Conservation (phyloP, 257 asterid species). For the Eucommia ulmoides region DNA sequence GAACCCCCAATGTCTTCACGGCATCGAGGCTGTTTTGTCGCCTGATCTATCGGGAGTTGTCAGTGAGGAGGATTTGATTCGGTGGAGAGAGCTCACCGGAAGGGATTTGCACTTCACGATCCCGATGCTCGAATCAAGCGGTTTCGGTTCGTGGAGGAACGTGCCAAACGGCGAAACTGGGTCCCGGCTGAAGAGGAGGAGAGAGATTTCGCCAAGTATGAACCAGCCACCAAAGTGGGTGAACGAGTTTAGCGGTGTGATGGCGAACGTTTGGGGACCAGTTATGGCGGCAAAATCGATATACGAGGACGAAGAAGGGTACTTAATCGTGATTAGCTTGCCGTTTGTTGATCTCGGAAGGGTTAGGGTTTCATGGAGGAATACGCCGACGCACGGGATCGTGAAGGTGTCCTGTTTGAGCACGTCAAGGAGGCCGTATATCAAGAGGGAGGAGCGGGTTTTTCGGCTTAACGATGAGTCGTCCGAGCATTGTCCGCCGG, state of each 20-base stretch:
- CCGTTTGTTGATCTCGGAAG: slow-evolving; percentile 57
- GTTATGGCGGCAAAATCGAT: slow-evolving; percentile 61
- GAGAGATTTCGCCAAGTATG: slow-evolving; percentile 10
- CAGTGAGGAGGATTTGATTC: slow-evolving; percentile 64
- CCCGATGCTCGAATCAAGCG: slow-evolving; percentile 60
- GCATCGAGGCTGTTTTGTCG: slow-evolving; percentile 63
- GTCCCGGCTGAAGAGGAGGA: too few relatives aligned
- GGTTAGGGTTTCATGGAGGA: slow-evolving; percentile 69
- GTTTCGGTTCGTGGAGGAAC: too few relatives aligned
- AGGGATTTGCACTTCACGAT: slow-evolving; percentile 54
- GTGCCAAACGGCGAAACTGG: neutral
- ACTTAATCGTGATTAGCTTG: slow-evolving; percentile 47
- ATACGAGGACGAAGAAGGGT: slow-evolving; percentile 63
- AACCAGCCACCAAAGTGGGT: slow-evolving; percentile 50
- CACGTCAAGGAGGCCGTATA: slow-evolving; percentile 22
- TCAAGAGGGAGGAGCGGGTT: slow-evolving; percentile 33
- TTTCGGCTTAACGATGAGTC: slow-evolving; percentile 29
- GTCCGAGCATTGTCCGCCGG: slow-evolving; percentile 42
- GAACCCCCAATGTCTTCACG: slow-evolving; percentile 91
- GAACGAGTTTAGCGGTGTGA: slow-evolving; percentile 43
- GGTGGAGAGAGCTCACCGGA: slow-evolving; percentile 85
- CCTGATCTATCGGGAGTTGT: slow-evolving; percentile 50
- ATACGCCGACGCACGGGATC: slow-evolving; percentile 32
- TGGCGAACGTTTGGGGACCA: slow-evolving; percentile 48
- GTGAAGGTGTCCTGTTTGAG: slow-evolving; percentile 30